Evolutionary conservation across 768 basidiomycete species (phyloP).

Genomic region (Tephrocybe sp.): DNA sequence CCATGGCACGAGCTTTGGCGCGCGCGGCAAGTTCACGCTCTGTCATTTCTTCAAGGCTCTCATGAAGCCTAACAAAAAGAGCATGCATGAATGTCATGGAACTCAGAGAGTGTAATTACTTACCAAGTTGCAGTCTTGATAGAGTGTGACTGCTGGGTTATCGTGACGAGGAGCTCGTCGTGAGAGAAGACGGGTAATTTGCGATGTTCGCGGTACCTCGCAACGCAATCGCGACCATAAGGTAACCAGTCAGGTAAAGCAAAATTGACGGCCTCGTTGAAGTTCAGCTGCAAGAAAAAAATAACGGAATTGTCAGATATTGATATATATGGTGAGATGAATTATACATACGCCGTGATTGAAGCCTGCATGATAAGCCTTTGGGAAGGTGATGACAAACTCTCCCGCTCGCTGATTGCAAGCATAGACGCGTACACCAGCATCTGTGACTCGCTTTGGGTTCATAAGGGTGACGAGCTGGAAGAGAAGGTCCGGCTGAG

Average conservation of each 20-base stretch:
- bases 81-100: slow-evolving; percentile 12
- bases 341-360: slow-evolving; percentile 84
- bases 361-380: slow-evolving; percentile 97
- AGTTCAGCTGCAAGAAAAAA: slow-evolving; percentile 69
- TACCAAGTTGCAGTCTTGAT: slow-evolving; percentile 94
- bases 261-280: slow-evolving; percentile 99
- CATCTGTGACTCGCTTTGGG: slow-evolving; percentile 79
- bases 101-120: too few species aligned
- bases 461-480: slow-evolving; percentile 98
- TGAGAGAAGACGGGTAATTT: slow-evolving; percentile 98
- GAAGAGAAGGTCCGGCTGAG: slow-evolving; percentile 95
- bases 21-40: slow-evolving; percentile 77
- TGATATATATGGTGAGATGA: not conserved
- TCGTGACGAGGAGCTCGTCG: slow-evolving; percentile 95
- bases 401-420: slow-evolving; percentile 97
- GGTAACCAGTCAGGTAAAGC: slow-evolving; percentile 94
- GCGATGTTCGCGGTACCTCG: slow-evolving; percentile 84
- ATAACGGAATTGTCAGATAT: slow-evolving; percentile 16
- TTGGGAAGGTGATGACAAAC: slow-evolving; percentile 96
- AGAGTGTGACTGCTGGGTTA: slow-evolving; percentile 89
- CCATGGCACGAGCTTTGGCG: slow-evolving; percentile 51
- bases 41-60: slow-evolving; percentile 85
- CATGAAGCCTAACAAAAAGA: slow-evolving; percentile 68
- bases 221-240: slow-evolving; percentile 82
- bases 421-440: slow-evolving; percentile 88